phyloP scores from a whole-genome alignment of 192 early-diverging fungal species.

The Coemansia sp. region DNA sequence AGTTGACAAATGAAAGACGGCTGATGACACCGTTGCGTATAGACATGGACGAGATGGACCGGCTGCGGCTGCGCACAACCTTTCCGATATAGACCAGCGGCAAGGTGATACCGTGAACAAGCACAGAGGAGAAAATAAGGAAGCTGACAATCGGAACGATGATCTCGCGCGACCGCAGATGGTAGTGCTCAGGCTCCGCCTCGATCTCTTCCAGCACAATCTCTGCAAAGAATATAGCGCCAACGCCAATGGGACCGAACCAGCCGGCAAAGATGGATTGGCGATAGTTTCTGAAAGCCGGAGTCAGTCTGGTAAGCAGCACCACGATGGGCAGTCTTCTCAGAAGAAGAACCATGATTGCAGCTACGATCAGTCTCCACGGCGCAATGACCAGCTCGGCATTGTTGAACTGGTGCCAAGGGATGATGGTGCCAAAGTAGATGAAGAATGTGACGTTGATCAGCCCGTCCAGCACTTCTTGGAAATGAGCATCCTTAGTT shows the following conservation, averaged over 20 bases:
- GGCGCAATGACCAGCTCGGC: constrained; percentile 57
- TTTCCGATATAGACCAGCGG: constrained; percentile 74
- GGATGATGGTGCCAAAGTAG: constrained; percentile 81
- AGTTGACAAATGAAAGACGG: constrained; percentile 49
- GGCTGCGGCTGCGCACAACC: constrained; percentile 49
- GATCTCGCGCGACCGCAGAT: constrained; percentile 39
- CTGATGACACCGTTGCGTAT: constrained; percentile 42
- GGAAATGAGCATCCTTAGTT: constrained; percentile 83
- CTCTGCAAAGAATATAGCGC: constrained; percentile 64
- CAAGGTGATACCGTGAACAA: constrained; percentile 85
- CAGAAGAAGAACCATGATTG: constrained; percentile 70
- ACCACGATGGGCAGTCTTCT: constrained; percentile 76
- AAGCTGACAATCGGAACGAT: constrained; percentile 69
- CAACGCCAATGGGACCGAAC: constrained; percentile 90
- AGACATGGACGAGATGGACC: constrained; percentile 47
- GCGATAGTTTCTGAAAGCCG: constrained; percentile 69
- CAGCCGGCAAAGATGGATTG: constrained; percentile 85
- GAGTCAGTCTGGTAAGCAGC: constrained; percentile 64
- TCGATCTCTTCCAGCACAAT: constrained; percentile 53
- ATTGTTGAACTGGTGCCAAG: constrained; percentile 74
- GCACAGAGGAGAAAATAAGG: constrained; percentile 80
- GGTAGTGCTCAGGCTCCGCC: constrained; percentile 36
- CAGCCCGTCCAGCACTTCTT: constrained; percentile 90
- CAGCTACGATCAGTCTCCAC: constrained; percentile 73
- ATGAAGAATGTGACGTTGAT: constrained; percentile 90